phyloP scores from a whole-genome alignment of 352 stramenopile genomes.

The Phytophthora vignae region DNA sequence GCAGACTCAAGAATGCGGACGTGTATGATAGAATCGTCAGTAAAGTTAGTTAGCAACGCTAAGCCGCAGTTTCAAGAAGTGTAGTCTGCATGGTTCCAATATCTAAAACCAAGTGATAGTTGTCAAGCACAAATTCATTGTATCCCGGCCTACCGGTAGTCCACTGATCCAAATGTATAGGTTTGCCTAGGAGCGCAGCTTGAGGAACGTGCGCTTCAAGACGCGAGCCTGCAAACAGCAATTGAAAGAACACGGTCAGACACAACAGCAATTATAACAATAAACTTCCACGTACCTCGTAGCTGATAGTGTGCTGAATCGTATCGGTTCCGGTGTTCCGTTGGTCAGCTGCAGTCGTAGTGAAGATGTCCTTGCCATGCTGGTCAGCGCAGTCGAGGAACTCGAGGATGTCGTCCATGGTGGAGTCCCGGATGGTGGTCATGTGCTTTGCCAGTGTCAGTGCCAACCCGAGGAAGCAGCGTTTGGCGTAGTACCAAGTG shows the following conservation, averaged over 20 bases:
- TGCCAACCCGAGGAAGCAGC: conserved; percentile 90
- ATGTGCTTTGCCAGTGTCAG: conserved; percentile 96
- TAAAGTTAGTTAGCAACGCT: neutral
- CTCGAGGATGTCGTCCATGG: conserved; percentile 93
- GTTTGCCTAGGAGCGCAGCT: conserved; percentile 72
- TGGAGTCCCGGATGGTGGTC: conserved; percentile 94
- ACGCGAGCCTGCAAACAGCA: conserved; percentile 71
- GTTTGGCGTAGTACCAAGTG: conserved; percentile 95
- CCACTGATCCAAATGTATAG: too few species aligned
- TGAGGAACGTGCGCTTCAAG: conserved; percentile 95
- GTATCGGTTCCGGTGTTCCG: conserved; percentile 39
- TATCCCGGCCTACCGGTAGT: too few species aligned
- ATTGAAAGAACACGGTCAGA: neutral
- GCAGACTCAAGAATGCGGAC: neutral
- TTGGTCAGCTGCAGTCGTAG: conserved; percentile 69
- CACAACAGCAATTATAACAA: neutral
- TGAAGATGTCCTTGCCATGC: conserved; percentile 93
- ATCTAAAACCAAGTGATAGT: too few species aligned
- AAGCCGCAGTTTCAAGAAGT: too few species aligned
- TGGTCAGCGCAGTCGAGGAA: conserved; percentile 81
- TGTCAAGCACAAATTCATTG: too few species aligned
- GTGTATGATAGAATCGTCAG: conserved; percentile 1
- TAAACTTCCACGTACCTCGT: conserved; percentile 66
- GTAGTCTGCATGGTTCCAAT: too few species aligned
- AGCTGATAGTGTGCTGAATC: conserved; percentile 91